Percentiles rank a stretch among this genome's conserved stretches.
These are phyloP conservation scores for Fusarium musae DNA, from an alignment of 2,329 filamentous ascomycete genomes.

Conservation along the genomic window DNA sequence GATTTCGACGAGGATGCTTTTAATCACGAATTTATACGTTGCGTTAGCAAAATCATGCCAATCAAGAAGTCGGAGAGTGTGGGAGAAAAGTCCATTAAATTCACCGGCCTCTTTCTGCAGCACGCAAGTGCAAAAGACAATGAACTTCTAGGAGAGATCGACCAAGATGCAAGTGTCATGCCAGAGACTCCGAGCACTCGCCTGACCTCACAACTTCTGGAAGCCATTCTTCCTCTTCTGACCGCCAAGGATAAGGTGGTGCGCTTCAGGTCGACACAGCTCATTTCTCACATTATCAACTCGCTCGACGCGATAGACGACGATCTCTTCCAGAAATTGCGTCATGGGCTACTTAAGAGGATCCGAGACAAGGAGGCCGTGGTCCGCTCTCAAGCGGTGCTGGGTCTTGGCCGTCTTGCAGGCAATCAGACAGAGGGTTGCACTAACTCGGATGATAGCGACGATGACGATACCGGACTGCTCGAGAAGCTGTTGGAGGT, in stretches of 20 bases:
- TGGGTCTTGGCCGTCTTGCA: conserved; percentile 87
- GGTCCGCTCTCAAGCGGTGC: conserved; percentile 89
- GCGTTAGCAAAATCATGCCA: conserved; percentile 81
- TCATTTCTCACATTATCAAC: conserved; percentile 91
- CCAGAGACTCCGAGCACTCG: conserved; percentile 87
- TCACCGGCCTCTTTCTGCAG: conserved; percentile 86
- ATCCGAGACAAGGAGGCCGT: conserved; percentile 94
- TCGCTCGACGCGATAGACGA: conserved; percentile 92
- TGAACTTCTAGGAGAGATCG: conserved; percentile 72
- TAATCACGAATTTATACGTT: conserved; percentile 85
- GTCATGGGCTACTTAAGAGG: conserved; percentile 82
- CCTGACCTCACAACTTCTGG: conserved; percentile 79
- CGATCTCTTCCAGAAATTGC: conserved; percentile 85
- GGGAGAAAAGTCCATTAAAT: conserved; percentile 86
- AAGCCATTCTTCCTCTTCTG: conserved; percentile 78
- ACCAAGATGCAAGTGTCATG: conserved; percentile 75
- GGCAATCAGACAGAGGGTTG: conserved; percentile 79
- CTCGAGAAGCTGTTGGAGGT: conserved; percentile 87
- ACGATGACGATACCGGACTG: conserved; percentile 75
- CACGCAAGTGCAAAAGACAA: conserved; percentile 77
- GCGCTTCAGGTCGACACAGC: conserved; percentile 88
- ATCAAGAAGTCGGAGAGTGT: conserved; percentile 93
- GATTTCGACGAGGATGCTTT: conserved; percentile 89
- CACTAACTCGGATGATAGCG: conserved; percentile 75
- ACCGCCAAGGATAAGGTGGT: conserved; percentile 92